A percentile compares a stretch with the other conserved stretches of the same genome.
Evolutionary conservation across 1,284 basidiomycete species (phyloP).

Genomic region (Leccinum angustisporum): DNA sequence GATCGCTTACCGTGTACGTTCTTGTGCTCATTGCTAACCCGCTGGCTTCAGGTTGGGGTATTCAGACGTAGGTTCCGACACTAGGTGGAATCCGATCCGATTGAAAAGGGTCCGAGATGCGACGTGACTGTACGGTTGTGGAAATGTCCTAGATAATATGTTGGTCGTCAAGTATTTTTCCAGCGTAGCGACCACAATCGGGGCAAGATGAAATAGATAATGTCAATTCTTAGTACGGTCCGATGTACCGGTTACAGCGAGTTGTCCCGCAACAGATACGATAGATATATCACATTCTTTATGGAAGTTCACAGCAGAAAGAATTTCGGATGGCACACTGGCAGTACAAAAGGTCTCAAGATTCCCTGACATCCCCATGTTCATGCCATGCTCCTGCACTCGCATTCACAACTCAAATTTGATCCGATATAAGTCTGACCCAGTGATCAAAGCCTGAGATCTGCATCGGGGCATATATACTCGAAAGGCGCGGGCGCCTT

Average conservation of each 20-base stretch:
- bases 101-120: not conserved
- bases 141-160: not conserved
- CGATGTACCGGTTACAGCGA: not conserved
- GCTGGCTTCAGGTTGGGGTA: not conserved
- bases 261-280: not conserved
- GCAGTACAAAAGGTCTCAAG: not conserved
- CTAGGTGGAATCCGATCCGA: not conserved
- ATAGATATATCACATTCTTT: not conserved
- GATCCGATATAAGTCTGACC: conserved; percentile 44
- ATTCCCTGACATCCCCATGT: not conserved
- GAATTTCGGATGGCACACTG: no score
- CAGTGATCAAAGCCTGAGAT: conserved; percentile 39
- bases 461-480: conserved; percentile 35
- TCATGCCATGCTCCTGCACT: not conserved
- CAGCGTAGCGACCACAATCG: not conserved
- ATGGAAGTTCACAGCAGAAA: not conserved
- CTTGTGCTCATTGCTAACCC: conserved; percentile 4
- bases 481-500: conserved; percentile 41
- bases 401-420: conserved; percentile 32
- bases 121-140: not conserved
- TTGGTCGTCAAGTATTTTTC: not conserved
- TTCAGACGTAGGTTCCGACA: not conserved
- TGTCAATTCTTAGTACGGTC: not conserved
- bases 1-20: conserved; percentile 17
- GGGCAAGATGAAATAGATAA: not conserved